Base-by-base conservation (phyloP, 345 rosid species). In the Mallotus nudiflorus region DNA sequence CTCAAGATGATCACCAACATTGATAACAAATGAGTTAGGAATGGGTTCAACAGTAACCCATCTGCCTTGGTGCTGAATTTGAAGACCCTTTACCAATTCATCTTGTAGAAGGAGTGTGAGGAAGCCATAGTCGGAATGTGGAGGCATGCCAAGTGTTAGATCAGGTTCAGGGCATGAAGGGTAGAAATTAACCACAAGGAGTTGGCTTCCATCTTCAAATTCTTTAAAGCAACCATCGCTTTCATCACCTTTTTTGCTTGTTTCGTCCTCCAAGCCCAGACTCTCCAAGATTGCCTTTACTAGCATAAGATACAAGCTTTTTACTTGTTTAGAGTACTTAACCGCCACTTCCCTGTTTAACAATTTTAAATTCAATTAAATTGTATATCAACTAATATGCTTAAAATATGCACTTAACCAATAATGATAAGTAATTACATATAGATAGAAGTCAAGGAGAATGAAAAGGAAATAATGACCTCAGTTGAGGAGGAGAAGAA, bases 1-100 rank as follows among this genome's bases (percentile, higher is more conserved):
- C 85, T 82, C 85, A 25, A 82, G 83, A 65, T 82, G 85, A 65
- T 82, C 85, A 5, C 85, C 85, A 12, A 68, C 65, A 19, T 79
- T 82, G 54, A 76, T 71, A 15, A 82, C 73, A 66, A 78, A 76
- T 0, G 83, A 76, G 19, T 67, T 67, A 37, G 78, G 74, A 13
- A 76, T 53, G 4, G 83, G 81, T 9, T 73, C 64, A 9, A 82
- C 77, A 7, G 69, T 73, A 18, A 82, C 61, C 85, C 85, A 82
- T 45, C 37, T 74, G 31, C 72, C 81, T 13, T 61, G 50, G n/a
- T 73, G 77, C 14, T 73, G 79, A 70, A 82, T 76, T 39, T 82
- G 85, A 9, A 82, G 78, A 29, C 85, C 83, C 45, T 44, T 57
- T 10, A 82, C 81, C 3, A 18, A 31, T 42, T 79, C 66, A 19